Evolutionary conservation across 225 moss, liverwort and hornwort genomes (phyloP), one percentile per base, ranked within the genome.

Genomic region (Physcomitrellopsis africana): DNA sequence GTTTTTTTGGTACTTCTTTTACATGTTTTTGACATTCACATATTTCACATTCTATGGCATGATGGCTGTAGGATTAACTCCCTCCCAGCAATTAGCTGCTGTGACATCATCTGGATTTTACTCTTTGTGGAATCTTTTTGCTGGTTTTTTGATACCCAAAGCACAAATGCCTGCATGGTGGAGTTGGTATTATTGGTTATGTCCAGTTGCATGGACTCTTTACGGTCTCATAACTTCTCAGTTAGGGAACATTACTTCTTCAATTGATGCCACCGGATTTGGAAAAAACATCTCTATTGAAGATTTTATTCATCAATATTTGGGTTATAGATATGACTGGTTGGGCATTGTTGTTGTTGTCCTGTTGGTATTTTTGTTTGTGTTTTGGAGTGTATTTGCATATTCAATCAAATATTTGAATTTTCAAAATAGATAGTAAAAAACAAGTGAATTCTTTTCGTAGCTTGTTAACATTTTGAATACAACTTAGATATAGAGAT

Each of bases 221-320:
- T 84, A 87, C 23, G 79, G 84, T 0, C 74, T 87, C 9, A 82
- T 84, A 32, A 65, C 82, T 24, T 87, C 84, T n/a, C 87, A 87
- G 45, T 27, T 82, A 53, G 84, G 74, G 14, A 43, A 87, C 60
- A 70, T 82, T 12, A 0, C 51, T 24, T 79, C 67, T 10, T 32
- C 66, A 17, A 62, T 87, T 24, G 79, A 72, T 73, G 76, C 5
- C 18, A 65, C 19, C 7, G 74, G 79, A 24, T 63, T 79, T 3
- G 69, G 48, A 2, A n/a, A 60, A 46, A 59, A 69, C 9, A 70
- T 81, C 56, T 41, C 22, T 0, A 48, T 82, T 43, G 45, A 29
- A 49, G 29, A 57, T 11, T 87, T 84, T 51, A 67, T 87, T 52
- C 51, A 41, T n/a, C 13, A 49, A 11, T 80, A 87, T 17, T 67